These are phyloP conservation scores for Trametes pubescens DNA, from an alignment of 1,284 basidiomycete genomes.

Conservation along the genomic window DNA sequence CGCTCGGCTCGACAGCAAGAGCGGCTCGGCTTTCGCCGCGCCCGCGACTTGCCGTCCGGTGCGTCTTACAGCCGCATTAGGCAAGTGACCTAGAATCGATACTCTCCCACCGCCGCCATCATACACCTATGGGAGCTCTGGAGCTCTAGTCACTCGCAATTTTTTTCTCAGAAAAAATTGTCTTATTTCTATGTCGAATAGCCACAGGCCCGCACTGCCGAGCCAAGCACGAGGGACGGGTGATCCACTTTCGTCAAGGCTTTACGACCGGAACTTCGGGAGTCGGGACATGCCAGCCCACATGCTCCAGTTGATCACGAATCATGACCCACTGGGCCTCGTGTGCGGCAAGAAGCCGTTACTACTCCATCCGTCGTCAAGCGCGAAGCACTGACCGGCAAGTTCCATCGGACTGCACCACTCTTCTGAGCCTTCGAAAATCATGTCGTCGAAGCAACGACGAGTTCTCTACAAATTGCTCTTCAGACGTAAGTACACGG, in stretches of 20 bases:
- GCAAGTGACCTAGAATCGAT: constrained; percentile 16
- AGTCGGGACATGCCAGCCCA: not conserved
- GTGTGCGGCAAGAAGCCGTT: not conserved
- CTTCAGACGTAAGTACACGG: not conserved
- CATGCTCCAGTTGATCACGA: not conserved
- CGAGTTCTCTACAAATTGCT: not conserved
- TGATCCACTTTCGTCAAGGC: not conserved
- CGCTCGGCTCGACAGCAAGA: not conserved
- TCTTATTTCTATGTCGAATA: no score
- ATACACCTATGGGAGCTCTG: no score
- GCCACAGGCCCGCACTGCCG: no score
- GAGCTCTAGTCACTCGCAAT: not conserved
- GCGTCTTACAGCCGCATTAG: constrained; percentile 9
- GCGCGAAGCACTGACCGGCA: not conserved
- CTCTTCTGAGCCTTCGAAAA: not conserved
- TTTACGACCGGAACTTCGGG: not conserved
- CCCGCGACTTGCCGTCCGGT: not conserved
- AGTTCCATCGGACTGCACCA: not conserved
- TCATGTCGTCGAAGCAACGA: not conserved
- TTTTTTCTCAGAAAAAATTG: no score
- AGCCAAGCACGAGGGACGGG: no score
- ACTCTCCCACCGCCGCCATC: not conserved
- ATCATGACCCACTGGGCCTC: not conserved
- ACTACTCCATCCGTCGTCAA: not conserved
- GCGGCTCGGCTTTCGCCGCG: constrained; percentile 11